phyloP scores from a whole-genome alignment of 306 rosid genomes.

The Fagus crenata region DNA sequence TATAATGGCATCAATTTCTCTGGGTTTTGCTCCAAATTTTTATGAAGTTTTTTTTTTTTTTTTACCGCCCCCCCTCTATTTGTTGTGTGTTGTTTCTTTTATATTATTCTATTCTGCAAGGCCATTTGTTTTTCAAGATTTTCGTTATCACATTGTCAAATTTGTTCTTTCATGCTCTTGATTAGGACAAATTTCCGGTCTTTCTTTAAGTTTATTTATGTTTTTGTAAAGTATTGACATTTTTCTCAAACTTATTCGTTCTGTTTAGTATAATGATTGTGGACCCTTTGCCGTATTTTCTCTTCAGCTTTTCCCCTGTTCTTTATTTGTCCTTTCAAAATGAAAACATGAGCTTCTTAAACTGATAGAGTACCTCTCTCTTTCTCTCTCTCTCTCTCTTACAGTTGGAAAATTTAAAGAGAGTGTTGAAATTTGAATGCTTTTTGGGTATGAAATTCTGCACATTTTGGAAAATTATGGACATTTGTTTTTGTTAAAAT shows the following conservation, averaged over 20 bases:
- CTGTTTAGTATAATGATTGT: conserved; percentile 7
- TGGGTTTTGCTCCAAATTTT: background rate
- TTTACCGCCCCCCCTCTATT: background rate
- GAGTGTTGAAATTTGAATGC: background rate
- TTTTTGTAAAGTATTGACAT: background rate
- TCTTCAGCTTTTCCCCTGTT: conserved; percentile 9
- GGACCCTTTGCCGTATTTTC: conserved; percentile 26
- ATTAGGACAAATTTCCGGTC: conserved; percentile 1
- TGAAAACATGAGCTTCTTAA: conserved; percentile 38
- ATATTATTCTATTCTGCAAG: background rate
- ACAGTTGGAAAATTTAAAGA: conserved; percentile 7
- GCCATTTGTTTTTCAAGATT: background rate
- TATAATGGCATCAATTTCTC: background rate
- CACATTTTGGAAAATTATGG: too few species aligned
- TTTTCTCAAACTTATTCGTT: conserved; percentile 17
- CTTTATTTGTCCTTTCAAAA: conserved; percentile 5
- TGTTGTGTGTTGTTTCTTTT: conserved; percentile 13
- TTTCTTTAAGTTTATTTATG: background rate
- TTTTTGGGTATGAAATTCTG: background rate
- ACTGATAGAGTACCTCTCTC: conserved; percentile 22
- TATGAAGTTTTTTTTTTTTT: background rate
- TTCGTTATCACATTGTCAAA: background rate
- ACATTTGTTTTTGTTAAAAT: background rate
- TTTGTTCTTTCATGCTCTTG: background rate
- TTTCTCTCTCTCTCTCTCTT: background rate